Conservation (phyloP, 129 eudicot genomes). For the Oenanthe sinensis region DNA sequence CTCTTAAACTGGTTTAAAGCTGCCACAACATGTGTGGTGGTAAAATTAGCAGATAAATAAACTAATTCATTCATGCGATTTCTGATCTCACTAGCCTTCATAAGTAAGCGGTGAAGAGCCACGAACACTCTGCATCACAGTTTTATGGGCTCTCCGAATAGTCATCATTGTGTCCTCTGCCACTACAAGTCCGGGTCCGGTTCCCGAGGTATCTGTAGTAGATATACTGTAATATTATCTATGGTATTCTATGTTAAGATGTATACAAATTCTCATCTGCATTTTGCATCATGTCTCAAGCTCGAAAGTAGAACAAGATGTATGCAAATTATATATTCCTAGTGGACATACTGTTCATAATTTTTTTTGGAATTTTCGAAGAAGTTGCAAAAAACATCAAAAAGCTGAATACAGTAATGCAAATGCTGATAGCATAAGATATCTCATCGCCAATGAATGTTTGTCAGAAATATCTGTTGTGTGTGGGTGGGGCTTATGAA, state of each 20-base stretch:
- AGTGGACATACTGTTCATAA: too few relatives aligned
- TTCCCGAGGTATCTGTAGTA: conserved; percentile 56
- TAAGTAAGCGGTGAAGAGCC: background rate
- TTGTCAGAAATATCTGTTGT: background rate
- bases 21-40: background rate
- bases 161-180: conserved; percentile 27
- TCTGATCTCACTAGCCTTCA: background rate
- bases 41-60: background rate
- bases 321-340: background rate
- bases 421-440: background rate
- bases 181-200: conserved; percentile 3
- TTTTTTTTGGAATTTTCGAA: too few relatives aligned
- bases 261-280: conserved; percentile 2
- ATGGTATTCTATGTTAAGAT: conserved; percentile 34
- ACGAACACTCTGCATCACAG: conserved; percentile 18
- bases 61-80: background rate
- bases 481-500: background rate
- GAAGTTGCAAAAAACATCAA: background rate
- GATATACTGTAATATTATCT: conserved; percentile 80
- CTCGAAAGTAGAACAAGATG: background rate
- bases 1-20: background rate
- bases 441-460: background rate
- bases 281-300: background rate
- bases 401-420: background rate
- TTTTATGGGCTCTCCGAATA: conserved; percentile 37